Evolutionary conservation across 169 alveolate species (phyloP), one percentile per base, ranked within the genome.

Genomic region (Cryptosporidium viatorum): DNA sequence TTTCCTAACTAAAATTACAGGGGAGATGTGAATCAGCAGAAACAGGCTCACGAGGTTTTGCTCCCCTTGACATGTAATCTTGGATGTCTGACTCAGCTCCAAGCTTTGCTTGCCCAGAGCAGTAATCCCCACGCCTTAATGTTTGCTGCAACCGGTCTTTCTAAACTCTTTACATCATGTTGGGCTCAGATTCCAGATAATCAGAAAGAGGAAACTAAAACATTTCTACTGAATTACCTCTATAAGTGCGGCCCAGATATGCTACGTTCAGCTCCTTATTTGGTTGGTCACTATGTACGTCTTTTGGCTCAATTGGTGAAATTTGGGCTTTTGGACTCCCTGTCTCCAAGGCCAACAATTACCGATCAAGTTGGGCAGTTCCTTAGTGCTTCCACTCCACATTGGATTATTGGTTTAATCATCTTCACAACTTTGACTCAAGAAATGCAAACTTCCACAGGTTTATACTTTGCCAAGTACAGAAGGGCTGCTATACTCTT

Each of bases 341-440:
- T 94, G 70, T 89, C 93, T 73, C 93, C 95, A 71, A 93, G 95
- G 39, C 92, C 94, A n/a, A 89, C 85, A 37, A 74, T 93, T 39
- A 75, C 92, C 59, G 95, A 91, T 60, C 95, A 93, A 60, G 94
- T 92, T 26, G 68, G 86, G 23, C 92, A 91, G 91, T 93, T 96
- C 92, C 89, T 96, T 68, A 87, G 93, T 48, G 97, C 98, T 26
- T 91, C 97, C 18, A 95, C 97, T 43, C 93, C 94, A 62, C 99
- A 97, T 75, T 97, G 98, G 98, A 97, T 96, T n/a, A 94, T 97
- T 39, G 98, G 98, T 8, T 92, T 97, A 41, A 93, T 95, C 93
- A 97, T 97, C 10, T 95, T 95, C 92, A 92, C 97, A 1, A 97
- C 95, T 85, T 84, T 97, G 48, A 96, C 97, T 18, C 96, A 94